Conservation (phyloP, 2,329 filamentous ascomycete species). For the Aspergillus viridinutans region DNA sequence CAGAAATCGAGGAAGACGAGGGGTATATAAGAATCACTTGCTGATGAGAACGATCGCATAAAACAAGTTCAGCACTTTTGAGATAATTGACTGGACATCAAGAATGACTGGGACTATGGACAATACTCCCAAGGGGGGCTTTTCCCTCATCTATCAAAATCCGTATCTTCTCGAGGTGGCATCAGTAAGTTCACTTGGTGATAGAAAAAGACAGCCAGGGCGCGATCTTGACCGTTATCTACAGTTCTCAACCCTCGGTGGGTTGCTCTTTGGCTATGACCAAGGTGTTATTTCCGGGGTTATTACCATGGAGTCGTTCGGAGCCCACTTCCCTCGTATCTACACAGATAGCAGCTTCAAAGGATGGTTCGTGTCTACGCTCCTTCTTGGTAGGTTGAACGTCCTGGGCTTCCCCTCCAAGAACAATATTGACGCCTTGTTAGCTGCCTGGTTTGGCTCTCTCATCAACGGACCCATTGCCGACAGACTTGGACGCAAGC, state of each 20-base stretch:
- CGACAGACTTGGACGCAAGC: slow-evolving; percentile 50
- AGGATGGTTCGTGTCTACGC: slow-evolving; percentile 51
- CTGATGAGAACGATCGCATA: background rate
- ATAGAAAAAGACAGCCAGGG: background rate
- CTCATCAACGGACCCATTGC: slow-evolving; percentile 46
- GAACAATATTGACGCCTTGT: slow-evolving; percentile 1
- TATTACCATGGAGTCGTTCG: slow-evolving; percentile 46
- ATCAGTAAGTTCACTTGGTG: slow-evolving; percentile 25
- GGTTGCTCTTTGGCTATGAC: slow-evolving; percentile 49
- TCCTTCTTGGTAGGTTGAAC: slow-evolving; percentile 39
- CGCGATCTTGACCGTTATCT: background rate
- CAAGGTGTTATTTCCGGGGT: slow-evolving; percentile 49
- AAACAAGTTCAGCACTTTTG: background rate
- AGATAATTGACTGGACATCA: background rate
- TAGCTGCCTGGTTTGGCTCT: slow-evolving; percentile 49
- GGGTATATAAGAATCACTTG: background rate
- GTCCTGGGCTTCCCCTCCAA: background rate
- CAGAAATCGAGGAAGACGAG: background rate
- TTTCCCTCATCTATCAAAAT: slow-evolving; percentile 33
- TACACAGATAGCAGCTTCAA: slow-evolving; percentile 46
- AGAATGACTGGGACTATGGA: slow-evolving; percentile 17
- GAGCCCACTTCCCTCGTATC: slow-evolving; percentile 37
- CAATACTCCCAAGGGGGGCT: slow-evolving; percentile 18
- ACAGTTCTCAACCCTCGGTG: slow-evolving; percentile 40
- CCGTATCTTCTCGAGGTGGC: slow-evolving; percentile 46